Evolutionary conservation across 1,284 basidiomycete species (phyloP), one percentile per base, ranked within the genome.

Genomic region (Cutaneotrichosporon mucoides): DNA sequence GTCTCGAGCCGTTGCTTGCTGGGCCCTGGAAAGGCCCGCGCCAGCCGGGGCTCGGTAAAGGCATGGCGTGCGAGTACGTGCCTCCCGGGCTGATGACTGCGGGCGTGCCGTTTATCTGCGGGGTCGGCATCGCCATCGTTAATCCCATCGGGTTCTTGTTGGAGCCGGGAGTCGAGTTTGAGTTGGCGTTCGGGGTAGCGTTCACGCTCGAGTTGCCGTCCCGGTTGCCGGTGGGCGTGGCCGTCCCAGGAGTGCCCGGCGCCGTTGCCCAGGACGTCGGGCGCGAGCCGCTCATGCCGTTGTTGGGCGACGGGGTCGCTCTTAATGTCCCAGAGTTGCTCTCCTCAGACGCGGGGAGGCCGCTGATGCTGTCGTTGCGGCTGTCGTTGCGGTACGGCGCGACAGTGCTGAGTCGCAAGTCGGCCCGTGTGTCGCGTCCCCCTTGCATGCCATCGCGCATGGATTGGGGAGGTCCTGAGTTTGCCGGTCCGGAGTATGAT

Each of bases 1-100:
- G 76, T 66, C 72, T 75, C 67, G 55, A 82, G 56, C 78, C 68
- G 70, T 70, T 73, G 52, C 62, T 61, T 11, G 63, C 68, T 10
- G 61, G 58, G 7, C 68, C 70, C 53, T 75, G 73, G 68, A 73
- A 74, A 6, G 72, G 73, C 7, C 72, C 71, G 2, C 64, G 63
- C 68, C 70, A 72, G 42, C 61, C 57, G 9, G 70, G 71, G 35
- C 69, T 55, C 13, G 58, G 55, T 6, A 53, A 12, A 24, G 46
- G 55, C 34, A 24, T 56, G n/a, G 53, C 53, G 16, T 37, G 55
- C 15, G 16, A 36, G 45, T 6, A 24, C 34, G 45, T 48, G 38
- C 8, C 55, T 33, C 43, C 36, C 6, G 52, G 52, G 9, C 41
- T 53, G 38, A 48, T 48, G n/a, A 47, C 45, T 6, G 37, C 15